Evolutionary conservation across 371 early-diverging fungal genomes (phyloP), one percentile per base, ranked within the genome.

Genomic region (Mortierella sp.): DNA sequence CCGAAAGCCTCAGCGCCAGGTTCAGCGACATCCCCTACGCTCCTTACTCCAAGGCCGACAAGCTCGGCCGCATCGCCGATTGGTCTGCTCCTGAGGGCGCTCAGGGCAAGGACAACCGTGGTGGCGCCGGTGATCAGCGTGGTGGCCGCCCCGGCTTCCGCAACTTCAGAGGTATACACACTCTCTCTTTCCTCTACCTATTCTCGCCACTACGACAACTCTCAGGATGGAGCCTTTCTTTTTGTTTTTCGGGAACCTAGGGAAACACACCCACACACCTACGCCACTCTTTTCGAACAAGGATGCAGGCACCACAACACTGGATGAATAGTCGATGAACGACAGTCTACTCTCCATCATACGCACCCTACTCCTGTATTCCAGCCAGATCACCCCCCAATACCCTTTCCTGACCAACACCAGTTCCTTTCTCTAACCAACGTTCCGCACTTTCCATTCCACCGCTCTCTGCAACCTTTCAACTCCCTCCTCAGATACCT

Each of bases 41-140:
- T 44, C 98, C 98, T 60, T 99, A 94, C 93, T 96, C 96, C 77
- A 98, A 98, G 91, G 93, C 95, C 54, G 99, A 99, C 89, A 96
- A 97, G 82, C 90, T 99, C 16, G 98, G 97, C 72, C 95, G 96
- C 84, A 94, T 96, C 55, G 98, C 99, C 77, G 97, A 98, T 90
- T 98, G 98, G 98, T 93, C 94, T 74, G 88, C 91, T 27, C 92
- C 92, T 75, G 93, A 93, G 80, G 91, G 90, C 38, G 48, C 88
- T 43, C 89, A 89, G 74, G 83, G 89, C 63, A 95, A 94, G 79
- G 94, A 90, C 75, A 88, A 91, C 80, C 91, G 92, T 81, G 84
- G 84, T 46, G 81, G 81, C n/a, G 80, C 75, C 35, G 94, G 92
- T 70, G 92, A 94, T 88, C 89, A 90, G 77, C 92, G 93, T 73